Percentiles rank a stretch among this genome's conserved stretches.
Conservation (phyloP, 257 asterid species). For the Scutellaria galericulata region DNA sequence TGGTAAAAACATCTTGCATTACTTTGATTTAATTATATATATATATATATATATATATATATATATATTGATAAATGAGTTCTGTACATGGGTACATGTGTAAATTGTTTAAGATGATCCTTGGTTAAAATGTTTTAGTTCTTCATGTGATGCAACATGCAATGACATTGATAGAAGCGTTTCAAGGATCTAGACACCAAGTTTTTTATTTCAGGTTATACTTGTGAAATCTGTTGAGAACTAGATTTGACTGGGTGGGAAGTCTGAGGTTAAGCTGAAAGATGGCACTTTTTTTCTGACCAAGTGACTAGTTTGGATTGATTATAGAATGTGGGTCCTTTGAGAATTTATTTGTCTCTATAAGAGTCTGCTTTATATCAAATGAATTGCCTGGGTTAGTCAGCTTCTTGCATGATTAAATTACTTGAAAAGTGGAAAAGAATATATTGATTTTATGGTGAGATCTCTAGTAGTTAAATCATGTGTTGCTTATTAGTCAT, state of each 20-base stretch:
- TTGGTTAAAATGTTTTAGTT: conserved; percentile 7
- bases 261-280: conserved; percentile 22
- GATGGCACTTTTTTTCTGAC: conserved; percentile 3
- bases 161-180: conserved; percentile 22
- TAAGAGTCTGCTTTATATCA: not conserved
- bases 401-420: not conserved
- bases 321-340: not conserved
- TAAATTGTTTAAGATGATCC: conserved; percentile 1
- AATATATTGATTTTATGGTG: conserved; percentile 2
- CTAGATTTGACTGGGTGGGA: not conserved
- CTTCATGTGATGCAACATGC: not conserved
- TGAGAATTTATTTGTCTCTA: not conserved
- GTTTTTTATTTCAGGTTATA: conserved; percentile 6
- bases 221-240: not conserved
- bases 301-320: conserved; percentile 3
- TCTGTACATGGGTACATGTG: not conserved
- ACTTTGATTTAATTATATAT: too few relatives aligned
- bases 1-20: conserved; percentile 19
- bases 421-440: not conserved
- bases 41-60: too few relatives aligned
- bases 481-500: conserved; percentile 9
- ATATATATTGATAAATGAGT: too few relatives aligned
- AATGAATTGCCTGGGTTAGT: conserved; percentile 8
- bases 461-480: conserved; percentile 4
- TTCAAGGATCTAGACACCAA: not conserved